These are phyloP conservation scores for Miamiensis avidus DNA, from an alignment of 169 alveolate genomes.

Conservation along the genomic window DNA sequence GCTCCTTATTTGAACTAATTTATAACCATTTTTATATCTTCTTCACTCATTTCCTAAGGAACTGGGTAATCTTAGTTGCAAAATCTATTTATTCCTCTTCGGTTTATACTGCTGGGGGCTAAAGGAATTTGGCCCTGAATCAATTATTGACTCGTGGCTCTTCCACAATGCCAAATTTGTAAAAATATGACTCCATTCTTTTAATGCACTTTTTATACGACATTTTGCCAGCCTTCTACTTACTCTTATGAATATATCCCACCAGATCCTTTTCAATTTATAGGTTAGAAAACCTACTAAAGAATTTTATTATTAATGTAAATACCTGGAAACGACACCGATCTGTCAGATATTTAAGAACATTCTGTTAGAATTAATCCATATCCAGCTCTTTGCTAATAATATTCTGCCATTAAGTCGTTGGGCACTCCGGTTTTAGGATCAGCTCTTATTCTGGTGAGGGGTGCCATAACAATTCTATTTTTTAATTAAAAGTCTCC, in stretches of 20 bases:
- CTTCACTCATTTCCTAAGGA: conserved; percentile 43
- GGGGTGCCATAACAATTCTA: conserved; percentile 35
- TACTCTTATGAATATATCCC: conserved; percentile 43
- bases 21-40: conserved; percentile 27
- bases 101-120: conserved; percentile 48
- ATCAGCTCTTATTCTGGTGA: conserved; percentile 44
- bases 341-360: conserved; percentile 27
- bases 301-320: background rate
- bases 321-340: conserved; percentile 30
- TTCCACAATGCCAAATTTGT: conserved; percentile 52
- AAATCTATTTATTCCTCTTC: conserved; percentile 34
- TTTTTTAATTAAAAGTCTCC: conserved; percentile 12
- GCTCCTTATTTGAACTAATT: conserved; percentile 53
- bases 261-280: conserved; percentile 13
- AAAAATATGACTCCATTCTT: conserved; percentile 37
- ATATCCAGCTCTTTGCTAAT: conserved; percentile 46
- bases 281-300: background rate
- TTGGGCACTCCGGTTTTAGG: conserved; percentile 25
- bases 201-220: conserved; percentile 48
- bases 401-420: conserved; percentile 35
- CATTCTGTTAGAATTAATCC: conserved; percentile 55
- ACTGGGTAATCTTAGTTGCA: conserved; percentile 21
- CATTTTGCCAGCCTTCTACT: conserved; percentile 48
- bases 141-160: conserved; percentile 30
- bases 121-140: conserved; percentile 34